Base-by-base conservation (phyloP, 2,329 filamentous ascomycete species). In the Xylariaceae sp. region DNA sequence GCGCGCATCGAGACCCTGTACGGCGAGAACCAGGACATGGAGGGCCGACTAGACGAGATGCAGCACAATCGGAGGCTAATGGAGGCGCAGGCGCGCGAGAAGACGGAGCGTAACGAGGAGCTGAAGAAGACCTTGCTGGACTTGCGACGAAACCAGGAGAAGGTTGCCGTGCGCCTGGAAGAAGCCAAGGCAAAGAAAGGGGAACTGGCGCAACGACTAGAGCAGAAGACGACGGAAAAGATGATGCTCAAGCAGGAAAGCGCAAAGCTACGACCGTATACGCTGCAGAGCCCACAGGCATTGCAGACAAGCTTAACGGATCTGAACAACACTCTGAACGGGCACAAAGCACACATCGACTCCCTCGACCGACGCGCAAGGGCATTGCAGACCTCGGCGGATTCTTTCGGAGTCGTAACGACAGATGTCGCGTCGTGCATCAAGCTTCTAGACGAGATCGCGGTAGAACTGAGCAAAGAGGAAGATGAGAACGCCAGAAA, bases 191-290 rank as follows among this genome's bases (percentile, higher is more conserved):
- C 84, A 43, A 90, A 91, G 71, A 96, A 96, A 74, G 81, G 80
- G 50, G 85, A 90, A 63, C 81, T 96, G 57, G 91, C 92, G 52
- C 81, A 83, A 7, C 75, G 84, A 40, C 77, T 95, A 23, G 87
- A 93, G 73, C 85, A 90, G 61, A 89, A 87, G 71, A 89, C 87
- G 12, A 85, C 88, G 6, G 79, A 84, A 54, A 88, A 87, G 64
- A 70, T 96, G 63, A 83, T 85, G 48, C 81, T 90, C 44, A 86
- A 89, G 69, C 89, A 95, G 70, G 95, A 98, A 73, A 91, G 90
- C 64, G 85, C 89, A 53, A 98, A 97, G 74, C 77, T 99, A 57
- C 85, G 90, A 52, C 95, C 95, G 12, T 99, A 99, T 72, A 91
- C 95, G 42, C 84, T 93, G 54, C 91, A 98, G 71, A 96, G 90